A percentile compares a stretch with the other conserved stretches of the same genome.
Evolutionary conservation across 345 rosid species (phyloP).

Genomic region (Eucalyptus tenuipes): DNA sequence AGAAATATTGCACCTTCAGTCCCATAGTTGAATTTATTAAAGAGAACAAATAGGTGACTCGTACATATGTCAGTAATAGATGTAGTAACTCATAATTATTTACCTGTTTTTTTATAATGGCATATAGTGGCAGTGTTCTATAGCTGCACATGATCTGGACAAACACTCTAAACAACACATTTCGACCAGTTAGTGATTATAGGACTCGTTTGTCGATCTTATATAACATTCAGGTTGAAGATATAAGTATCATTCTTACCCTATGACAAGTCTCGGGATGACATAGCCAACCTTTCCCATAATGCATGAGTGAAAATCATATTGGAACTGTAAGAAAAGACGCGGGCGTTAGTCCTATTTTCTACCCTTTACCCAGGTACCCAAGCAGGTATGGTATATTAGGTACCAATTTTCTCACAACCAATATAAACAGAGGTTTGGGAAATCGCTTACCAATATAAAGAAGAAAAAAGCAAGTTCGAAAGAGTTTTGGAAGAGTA

Average conservation of each 20-base stretch:
- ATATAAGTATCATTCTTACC: constrained; percentile 22
- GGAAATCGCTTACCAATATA: constrained; percentile 34
- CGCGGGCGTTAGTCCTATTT: neutral
- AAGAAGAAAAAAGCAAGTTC: constrained; percentile 74
- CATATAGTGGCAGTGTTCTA: constrained; percentile 82
- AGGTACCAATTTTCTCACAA: neutral
- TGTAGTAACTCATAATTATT: too few species aligned
- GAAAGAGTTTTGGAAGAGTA: constrained; percentile 79
- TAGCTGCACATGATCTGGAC: constrained; percentile 76
- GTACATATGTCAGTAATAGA: neutral
- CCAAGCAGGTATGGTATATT: neutral
- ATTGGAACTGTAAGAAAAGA: constrained; percentile 39
- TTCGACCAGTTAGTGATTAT: neutral
- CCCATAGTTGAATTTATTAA: neutral
- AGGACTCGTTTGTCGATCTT: neutral
- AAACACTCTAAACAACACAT: constrained; percentile 17
- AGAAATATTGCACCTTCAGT: neutral
- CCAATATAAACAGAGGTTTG: neutral
- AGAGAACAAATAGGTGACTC: neutral
- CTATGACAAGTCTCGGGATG: constrained; percentile 58
- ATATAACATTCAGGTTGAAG: neutral
- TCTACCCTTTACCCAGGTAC: too few species aligned
- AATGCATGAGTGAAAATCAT: constrained; percentile 64
- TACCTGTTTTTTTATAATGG: constrained; percentile 69
- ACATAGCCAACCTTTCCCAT: constrained; percentile 52